These are phyloP conservation scores for Lasiosphaeria ovina DNA, from an alignment of 495 filamentous ascomycete genomes.

Conservation along the genomic window DNA sequence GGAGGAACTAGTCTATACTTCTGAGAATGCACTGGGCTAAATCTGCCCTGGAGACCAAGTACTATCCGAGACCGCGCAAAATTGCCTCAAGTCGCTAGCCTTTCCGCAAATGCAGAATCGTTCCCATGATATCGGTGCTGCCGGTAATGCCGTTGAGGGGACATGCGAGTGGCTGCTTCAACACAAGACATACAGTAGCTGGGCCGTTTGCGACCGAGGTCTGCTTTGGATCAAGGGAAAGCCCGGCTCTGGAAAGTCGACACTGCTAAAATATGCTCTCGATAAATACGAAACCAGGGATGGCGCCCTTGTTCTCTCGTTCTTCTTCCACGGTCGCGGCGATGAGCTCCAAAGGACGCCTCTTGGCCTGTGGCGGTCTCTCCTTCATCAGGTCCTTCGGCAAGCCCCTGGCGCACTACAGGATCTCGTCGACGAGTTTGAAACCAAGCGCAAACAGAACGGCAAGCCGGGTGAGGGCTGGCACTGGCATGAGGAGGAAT, in stretches of 20 bases:
- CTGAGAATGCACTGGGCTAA: conserved; percentile 9
- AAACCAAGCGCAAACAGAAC: conserved; percentile 12
- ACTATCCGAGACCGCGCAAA: conserved; percentile 6
- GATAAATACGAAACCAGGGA: conserved; percentile 9
- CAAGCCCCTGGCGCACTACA: conserved; percentile 19
- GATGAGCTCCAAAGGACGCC: conserved; percentile 29
- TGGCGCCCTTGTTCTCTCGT: conserved; percentile 28
- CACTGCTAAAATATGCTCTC: conserved; percentile 38
- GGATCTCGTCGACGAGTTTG: conserved; percentile 19
- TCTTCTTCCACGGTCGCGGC: conserved; percentile 41
- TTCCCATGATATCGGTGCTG: conserved; percentile 18
- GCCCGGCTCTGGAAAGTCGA: conserved; percentile 51
- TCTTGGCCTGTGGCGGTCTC: conserved; percentile 34
- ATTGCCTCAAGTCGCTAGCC: conserved; percentile 20
- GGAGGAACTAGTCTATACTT: conserved; percentile 3
- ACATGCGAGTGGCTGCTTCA: conserved; percentile 41
- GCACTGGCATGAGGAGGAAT: conserved; percentile 36
- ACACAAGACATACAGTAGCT: conserved; percentile 31
- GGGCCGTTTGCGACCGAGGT: conserved; percentile 28
- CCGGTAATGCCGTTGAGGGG: conserved; percentile 9
- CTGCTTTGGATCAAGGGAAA: conserved; percentile 51
- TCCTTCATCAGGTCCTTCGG: conserved; percentile 35
- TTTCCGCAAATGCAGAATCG: conserved; percentile 31
- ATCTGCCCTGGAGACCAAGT: conserved; percentile 10
- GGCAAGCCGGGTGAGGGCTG: conserved; percentile 22